Conservation (phyloP, 257 asterid species). For the Solanum chilense region DNA sequence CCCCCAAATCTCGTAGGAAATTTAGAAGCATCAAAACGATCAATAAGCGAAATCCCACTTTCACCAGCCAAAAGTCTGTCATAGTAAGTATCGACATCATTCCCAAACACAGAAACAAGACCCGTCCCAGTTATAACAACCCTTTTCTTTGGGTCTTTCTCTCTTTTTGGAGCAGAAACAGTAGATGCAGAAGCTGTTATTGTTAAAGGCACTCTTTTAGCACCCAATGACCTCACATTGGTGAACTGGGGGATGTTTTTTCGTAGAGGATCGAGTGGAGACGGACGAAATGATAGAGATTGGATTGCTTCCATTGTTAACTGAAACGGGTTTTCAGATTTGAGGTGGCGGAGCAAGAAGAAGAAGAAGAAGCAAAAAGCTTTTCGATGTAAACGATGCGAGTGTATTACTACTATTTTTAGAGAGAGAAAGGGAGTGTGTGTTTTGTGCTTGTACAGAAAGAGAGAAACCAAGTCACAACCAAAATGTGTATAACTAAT, state of each 20-base stretch:
- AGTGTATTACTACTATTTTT: not conserved
- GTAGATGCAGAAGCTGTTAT: slow-evolving; percentile 18
- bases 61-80: slow-evolving; percentile 39
- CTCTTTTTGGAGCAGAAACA: slow-evolving; percentile 37
- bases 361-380: not conserved
- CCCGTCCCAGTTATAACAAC: slow-evolving; percentile 55
- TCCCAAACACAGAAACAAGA: slow-evolving; percentile 43
- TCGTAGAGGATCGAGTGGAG: slow-evolving; percentile 37
- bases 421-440: not conserved
- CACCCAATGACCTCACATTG: not conserved
- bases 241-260: not conserved
- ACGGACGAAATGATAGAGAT: slow-evolving; percentile 17
- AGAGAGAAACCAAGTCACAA: not conserved
- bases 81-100: slow-evolving; percentile 31
- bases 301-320: slow-evolving; percentile 18
- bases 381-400: slow-evolving; percentile 18
- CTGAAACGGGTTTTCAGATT: not conserved
- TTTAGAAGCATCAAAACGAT: slow-evolving; percentile 47
- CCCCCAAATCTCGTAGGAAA: slow-evolving; percentile 52
- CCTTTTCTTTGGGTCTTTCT: slow-evolving; percentile 47
- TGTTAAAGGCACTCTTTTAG: slow-evolving; percentile 3
- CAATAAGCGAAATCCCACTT: slow-evolving; percentile 42
- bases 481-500: not conserved
- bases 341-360: not conserved
- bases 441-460: not conserved